Evolutionary conservation across 2,329 filamentous ascomycete species (phyloP), one percentile per base, ranked within the genome.

Genomic region (Acrodontium crateriforme): DNA sequence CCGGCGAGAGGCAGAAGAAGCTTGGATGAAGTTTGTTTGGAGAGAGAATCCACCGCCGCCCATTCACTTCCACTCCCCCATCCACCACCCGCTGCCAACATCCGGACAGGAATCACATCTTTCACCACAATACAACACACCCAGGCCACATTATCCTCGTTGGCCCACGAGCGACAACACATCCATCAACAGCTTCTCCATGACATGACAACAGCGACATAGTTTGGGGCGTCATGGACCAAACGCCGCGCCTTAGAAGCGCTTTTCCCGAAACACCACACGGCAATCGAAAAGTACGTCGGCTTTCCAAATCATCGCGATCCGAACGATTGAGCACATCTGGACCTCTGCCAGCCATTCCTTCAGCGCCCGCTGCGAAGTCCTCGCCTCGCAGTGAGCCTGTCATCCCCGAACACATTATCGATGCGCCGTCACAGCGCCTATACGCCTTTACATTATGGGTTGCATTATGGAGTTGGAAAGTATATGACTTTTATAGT

Each of bases 351-450:
- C 38, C 36, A 38, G 31, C 35, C 35, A 35, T 32, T 42, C 32
- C 29, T 36, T 30, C 33, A 37, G 11, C 34, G 42, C 31, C 35
- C 23, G 35, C 15, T 31, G 25, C 25, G 30, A 18, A 23, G 22
- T 17, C 39, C 9, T 26, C 39, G 6, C 26, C 39, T 3, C 30
- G 44, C 16, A 42, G 46, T 17, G 56, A 55, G 29, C 85, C 89
- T 18, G 59, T 92, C 31, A 85, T 98, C 46, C 79, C 89, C 9
- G 63, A 82, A 38, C 69, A 72, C 39, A 61, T 92, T 25, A 67
- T 95, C 53, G 87, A 95, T 61, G 82, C 82, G 24, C 87, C 89
- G 5, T 80, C 80, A 28, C 89, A 98, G 58, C 74, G 89, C 31
- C 70, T 93, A 45, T 94, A 92, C 52, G 77, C 83, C 25, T 69